phyloP scores from a whole-genome alignment of 805 yeast species.

The Zygosaccharomyces rouxii region DNA sequence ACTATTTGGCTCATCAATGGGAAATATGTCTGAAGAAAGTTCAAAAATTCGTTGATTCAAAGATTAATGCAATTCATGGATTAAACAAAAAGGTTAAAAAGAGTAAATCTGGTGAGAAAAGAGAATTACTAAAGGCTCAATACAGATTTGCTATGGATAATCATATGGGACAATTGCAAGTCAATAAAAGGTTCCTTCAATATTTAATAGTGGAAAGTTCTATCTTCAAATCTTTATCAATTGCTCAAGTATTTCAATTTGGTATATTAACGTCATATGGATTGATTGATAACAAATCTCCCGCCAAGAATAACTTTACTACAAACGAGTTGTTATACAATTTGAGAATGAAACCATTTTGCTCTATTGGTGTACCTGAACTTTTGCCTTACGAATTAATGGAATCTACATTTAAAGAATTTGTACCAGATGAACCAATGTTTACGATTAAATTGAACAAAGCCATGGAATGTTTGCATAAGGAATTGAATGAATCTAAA shows the following conservation, averaged over 20 bases:
- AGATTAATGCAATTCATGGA: conserved; percentile 34
- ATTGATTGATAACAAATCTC: conserved; percentile 24
- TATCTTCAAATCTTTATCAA: conserved; percentile 29
- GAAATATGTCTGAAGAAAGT: conserved; percentile 39
- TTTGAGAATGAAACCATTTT: conserved; percentile 73
- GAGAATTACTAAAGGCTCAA: conserved; percentile 37
- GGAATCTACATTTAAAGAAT: conserved; percentile 22
- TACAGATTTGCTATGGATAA: conserved; percentile 33
- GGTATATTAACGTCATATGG: conserved; percentile 26
- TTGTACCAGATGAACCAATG: conserved; percentile 19
- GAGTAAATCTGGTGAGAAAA: conserved; percentile 48
- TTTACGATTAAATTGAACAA: conserved; percentile 18
- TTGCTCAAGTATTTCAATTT: conserved; percentile 36
- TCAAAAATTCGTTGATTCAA: conserved; percentile 31
- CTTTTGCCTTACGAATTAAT: conserved; percentile 45
- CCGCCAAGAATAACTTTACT: conserved; percentile 27
- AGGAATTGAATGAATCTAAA: conserved; percentile 18
- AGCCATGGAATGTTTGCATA: conserved; percentile 16
- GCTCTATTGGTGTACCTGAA: conserved; percentile 73
- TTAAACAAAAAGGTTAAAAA: conserved; percentile 43
- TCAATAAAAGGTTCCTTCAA: conserved; percentile 25
- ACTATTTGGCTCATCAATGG: conserved; percentile 49
- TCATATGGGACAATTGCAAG: conserved; percentile 37
- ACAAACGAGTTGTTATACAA: conserved; percentile 39
- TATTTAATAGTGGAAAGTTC: conserved; percentile 23